A percentile compares a stretch with the other conserved stretches of the same genome.
Conservation (phyloP, 2,329 filamentous ascomycete species). For the Colletotrichum sp. region DNA sequence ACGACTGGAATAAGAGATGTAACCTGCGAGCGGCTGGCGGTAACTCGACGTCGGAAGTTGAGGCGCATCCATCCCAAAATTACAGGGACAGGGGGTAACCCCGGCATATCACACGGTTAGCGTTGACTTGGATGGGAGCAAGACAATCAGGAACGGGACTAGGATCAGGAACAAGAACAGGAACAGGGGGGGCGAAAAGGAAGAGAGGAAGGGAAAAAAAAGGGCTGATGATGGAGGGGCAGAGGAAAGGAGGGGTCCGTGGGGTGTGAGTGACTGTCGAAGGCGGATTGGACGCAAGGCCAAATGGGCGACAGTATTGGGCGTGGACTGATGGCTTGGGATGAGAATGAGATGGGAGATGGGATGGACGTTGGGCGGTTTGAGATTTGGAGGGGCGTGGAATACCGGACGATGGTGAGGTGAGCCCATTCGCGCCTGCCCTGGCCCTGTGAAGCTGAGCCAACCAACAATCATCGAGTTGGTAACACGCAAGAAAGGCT, state of each 20-base stretch:
- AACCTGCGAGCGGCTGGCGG: neutral
- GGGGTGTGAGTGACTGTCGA: neutral
- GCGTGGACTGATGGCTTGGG: neutral
- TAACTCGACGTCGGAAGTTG: conserved; percentile 19
- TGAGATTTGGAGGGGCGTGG: neutral
- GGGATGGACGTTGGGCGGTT: neutral
- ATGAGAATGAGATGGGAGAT: neutral
- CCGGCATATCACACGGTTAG: conserved; percentile 11
- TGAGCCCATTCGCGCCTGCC: neutral
- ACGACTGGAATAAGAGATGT: neutral
- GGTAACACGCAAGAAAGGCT: neutral
- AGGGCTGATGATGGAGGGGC: neutral
- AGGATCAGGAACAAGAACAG: neutral
- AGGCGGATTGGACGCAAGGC: neutral
- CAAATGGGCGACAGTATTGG: neutral
- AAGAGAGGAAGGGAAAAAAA: neutral
- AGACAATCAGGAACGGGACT: conserved; percentile 13
- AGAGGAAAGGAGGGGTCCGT: neutral
- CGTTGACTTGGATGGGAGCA: conserved; percentile 10
- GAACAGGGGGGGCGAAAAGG: neutral
- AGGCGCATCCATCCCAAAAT: conserved; percentile 23
- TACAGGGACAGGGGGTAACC: conserved; percentile 12
- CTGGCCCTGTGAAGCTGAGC: neutral
- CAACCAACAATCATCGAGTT: neutral
- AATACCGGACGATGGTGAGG: neutral